Evolutionary conservation across 2,329 filamentous ascomycete genomes (phyloP), one percentile per base, ranked within the genome.

Genomic region (Xylariaceae sp.): DNA sequence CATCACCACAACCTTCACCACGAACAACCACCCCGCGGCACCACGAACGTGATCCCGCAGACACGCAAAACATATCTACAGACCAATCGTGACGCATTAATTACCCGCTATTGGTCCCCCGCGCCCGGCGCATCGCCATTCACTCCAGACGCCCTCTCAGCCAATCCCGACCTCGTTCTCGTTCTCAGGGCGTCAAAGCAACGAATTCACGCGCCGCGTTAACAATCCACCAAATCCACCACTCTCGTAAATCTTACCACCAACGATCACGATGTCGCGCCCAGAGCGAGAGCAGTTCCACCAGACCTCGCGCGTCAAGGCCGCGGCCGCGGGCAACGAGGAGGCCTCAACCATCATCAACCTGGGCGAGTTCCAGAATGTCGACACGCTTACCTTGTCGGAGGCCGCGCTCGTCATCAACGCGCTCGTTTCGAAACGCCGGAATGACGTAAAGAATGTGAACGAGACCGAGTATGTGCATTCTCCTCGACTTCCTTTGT

Each of bases 321-420:
- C 86, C 64, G 78, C 81, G 50, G 83, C 83, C 52, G 82, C 85
- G 59, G 88, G 89, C 72, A 92, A 96, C 73, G 93, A 97, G 75
- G 92, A 97, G 78, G 92, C 93, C 23, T 86, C 88, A 53, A 80
- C 84, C 6, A 85, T 86, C 57, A 85, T 97, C 64, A 89, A 88
- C 73, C 88, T 99, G 9, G 94, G 94, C 76, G 93, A 97, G 73
- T 97, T 97, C 76, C 86, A 95, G 68, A 82, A 93, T 71, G 92
- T 95, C 66, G 91, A 94, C 72, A 93, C 92, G 4, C 81, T 99
- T 63, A 96, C 92, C 51, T 84, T 97, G 56, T 96, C 91, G 39
- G 94, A 97, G 77, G 92, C 94, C 1, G 85, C 91, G 67, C 84
- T 96, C 54, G 89, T 99, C 71, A 90, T 99, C 70, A 93, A 93